Evolutionary conservation across 225 moss, liverwort and hornwort species (phyloP), one percentile per base, ranked within the genome.

Genomic region (Antitrichia curtipendula): DNA sequence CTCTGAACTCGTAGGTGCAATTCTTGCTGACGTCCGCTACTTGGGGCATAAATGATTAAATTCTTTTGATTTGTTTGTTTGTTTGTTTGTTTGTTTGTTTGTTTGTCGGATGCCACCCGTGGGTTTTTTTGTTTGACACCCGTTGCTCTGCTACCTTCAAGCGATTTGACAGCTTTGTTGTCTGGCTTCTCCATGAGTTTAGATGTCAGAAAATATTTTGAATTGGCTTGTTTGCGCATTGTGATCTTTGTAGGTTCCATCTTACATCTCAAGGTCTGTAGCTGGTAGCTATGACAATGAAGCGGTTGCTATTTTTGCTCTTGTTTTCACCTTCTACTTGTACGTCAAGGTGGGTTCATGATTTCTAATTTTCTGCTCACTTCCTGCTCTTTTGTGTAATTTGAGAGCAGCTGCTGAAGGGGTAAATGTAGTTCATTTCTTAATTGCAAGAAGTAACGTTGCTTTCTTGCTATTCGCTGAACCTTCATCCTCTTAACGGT

Each of bases 211-310:
- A 38, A 73, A 45, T 73, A 58, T 84, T 63, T 66, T 90, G 83
- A 88, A 82, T 86, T 83, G 86, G 21, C 64, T 80, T 86, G 63
- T 75, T 58, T 65, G 47, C 32, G 57, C 75, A 68, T 87, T 36
- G 41, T 89, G 88, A 80, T 87, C 32, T 79, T 38, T 96, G 88
- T 88, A 98, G 98, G 98, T 98, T 65, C 98, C 98, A 85, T 98
- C 98, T 45, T 99, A 97, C 85, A 99, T 97, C 87, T 97, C 99
- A 84, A 92, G 99, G 90, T 99, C 99, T 87, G 97, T 97, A 78
- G 97, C 97, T 91, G 99, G 97, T 76, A 97, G 96, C 91, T 99
- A 97, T 64, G 97, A 99, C 92, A 99, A 99, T 83, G 99, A 99
- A 90, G 99, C 93, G 72, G 99, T 99, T 90, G 97, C 99, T 82